Conservation (phyloP, 805 yeast genomes). For the Candida dajiaensis region DNA sequence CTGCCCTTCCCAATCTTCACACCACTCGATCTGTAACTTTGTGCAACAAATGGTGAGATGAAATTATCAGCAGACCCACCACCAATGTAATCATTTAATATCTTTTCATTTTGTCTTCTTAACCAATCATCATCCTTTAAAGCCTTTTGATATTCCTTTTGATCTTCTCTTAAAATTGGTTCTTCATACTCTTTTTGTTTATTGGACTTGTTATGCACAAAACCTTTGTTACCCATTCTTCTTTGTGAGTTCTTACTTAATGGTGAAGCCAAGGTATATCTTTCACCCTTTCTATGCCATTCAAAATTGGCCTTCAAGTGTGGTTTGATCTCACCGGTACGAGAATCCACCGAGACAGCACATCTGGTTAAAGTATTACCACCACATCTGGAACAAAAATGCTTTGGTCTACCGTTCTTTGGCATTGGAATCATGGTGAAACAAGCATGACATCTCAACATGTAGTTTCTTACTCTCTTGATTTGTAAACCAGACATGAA, state of each 20-base stretch:
- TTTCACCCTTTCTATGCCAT: conserved; percentile 88
- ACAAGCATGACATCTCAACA: conserved; percentile 97
- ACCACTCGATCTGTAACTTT: conserved; percentile 56
- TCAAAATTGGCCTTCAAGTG: conserved; percentile 87
- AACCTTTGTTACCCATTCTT: conserved; percentile 72
- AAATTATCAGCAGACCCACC: conserved; percentile 89
- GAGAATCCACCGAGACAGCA: conserved; percentile 77
- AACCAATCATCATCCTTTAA: conserved; percentile 85
- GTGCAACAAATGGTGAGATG: conserved; percentile 78
- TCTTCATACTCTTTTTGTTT: conserved; percentile 41
- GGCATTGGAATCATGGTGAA: conserved; percentile 77
- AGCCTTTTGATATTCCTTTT: conserved; percentile 86
- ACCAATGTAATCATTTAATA: conserved; percentile 84
- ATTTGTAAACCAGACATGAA: conserved; percentile 79
- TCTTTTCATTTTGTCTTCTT: conserved; percentile 77
- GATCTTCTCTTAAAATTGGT: conserved; percentile 81
- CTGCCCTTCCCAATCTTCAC: conserved; percentile 85
- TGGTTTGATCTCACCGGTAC: conserved; percentile 78
- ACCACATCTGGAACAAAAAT: conserved; percentile 95
- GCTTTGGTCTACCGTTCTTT: conserved; percentile 67
- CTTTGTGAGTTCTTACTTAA: conserved; percentile 69
- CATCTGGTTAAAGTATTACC: conserved; percentile 87
- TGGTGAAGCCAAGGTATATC: conserved; percentile 82
- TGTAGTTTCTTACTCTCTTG: conserved; percentile 79
- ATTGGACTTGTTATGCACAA: conserved; percentile 62